Percentiles rank a stretch among this genome's conserved stretches.
Evolutionary conservation across 306 rosid species (phyloP).

Genomic region (Dryas alaskensis): DNA sequence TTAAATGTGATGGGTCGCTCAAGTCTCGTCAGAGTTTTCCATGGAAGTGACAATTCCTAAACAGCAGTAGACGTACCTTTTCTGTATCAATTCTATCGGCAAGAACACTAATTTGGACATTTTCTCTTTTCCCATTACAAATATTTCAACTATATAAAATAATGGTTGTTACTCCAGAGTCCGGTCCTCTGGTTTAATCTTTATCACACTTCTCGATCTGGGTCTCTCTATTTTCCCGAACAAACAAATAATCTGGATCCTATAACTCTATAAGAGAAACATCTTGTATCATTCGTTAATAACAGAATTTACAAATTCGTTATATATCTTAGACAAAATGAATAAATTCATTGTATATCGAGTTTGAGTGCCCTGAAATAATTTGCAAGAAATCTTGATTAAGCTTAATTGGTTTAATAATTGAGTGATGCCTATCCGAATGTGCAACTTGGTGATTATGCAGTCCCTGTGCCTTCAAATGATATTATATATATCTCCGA

Average conservation of each 20-base stretch:
- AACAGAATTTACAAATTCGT: too few relatives aligned
- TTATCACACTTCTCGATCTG: too few relatives aligned
- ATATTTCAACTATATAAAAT: too few relatives aligned
- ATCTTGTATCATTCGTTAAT: too few relatives aligned
- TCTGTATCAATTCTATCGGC: not conserved
- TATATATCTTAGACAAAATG: too few relatives aligned
- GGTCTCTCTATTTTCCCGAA: too few relatives aligned
- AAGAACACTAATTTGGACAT: slow-evolving; percentile 2
- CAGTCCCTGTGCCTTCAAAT: not conserved
- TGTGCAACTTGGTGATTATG: not conserved
- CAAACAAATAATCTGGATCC: too few relatives aligned
- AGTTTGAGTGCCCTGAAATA: too few relatives aligned
- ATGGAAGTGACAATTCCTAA: slow-evolving; percentile 10
- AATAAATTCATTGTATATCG: too few relatives aligned
- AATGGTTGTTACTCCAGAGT: too few relatives aligned
- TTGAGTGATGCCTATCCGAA: not conserved
- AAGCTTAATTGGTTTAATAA: not conserved
- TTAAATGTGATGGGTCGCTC: not conserved
- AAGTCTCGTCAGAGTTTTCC: not conserved
- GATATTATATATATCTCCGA: not conserved
- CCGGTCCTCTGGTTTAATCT: too few relatives aligned
- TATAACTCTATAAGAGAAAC: too few relatives aligned
- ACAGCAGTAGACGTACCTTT: not conserved
- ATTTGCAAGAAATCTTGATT: not conserved
- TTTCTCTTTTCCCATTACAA: not conserved